phyloP scores from a whole-genome alignment of 2,329 filamentous ascomycete species.

The Fusarium solani-melongenae region DNA sequence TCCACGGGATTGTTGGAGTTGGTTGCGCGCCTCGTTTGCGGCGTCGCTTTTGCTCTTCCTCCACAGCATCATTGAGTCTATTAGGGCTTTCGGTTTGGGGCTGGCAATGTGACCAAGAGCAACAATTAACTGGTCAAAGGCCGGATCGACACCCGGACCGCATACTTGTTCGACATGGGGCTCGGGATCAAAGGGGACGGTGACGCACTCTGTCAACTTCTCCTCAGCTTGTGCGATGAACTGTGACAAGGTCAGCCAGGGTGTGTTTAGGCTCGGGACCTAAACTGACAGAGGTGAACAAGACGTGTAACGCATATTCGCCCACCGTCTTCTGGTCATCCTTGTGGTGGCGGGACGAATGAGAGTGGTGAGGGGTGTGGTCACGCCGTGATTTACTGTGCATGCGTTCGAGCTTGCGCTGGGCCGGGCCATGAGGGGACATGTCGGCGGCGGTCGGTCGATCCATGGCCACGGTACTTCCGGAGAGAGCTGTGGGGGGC shows the following conservation, averaged over 20 bases:
- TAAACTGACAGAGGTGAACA: constrained; percentile 85
- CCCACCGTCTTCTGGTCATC: constrained; percentile 93
- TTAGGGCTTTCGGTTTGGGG: constrained; percentile 92
- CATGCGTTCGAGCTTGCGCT: constrained; percentile 68
- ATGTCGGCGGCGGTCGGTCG: constrained; percentile 59
- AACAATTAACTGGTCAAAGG: constrained; percentile 93
- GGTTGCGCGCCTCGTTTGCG: constrained; percentile 74
- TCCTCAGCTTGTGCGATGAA: constrained; percentile 98
- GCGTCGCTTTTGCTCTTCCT: constrained; percentile 94
- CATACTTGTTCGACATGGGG: constrained; percentile 90
- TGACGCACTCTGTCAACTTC: constrained; percentile 90
- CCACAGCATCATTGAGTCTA: constrained; percentile 99
- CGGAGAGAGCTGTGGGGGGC: constrained; percentile 61
- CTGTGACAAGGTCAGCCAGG: constrained; percentile 50
- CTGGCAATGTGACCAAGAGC: constrained; percentile 95
- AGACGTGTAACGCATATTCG: constrained; percentile 94
- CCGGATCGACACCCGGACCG: constrained; percentile 86
- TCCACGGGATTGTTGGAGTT: constrained; percentile 65
- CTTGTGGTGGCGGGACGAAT: constrained; percentile 77
- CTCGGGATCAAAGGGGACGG: constrained; percentile 81
- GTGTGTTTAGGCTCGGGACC: neutral
- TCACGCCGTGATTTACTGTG: constrained; percentile 77
- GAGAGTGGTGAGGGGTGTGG: constrained; percentile 78
- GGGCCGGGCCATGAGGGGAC: constrained; percentile 55
- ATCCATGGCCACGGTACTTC: constrained; percentile 53